phyloP scores from a whole-genome alignment of 2,329 filamentous ascomycete genomes.

The Bipolaris bicolor region DNA sequence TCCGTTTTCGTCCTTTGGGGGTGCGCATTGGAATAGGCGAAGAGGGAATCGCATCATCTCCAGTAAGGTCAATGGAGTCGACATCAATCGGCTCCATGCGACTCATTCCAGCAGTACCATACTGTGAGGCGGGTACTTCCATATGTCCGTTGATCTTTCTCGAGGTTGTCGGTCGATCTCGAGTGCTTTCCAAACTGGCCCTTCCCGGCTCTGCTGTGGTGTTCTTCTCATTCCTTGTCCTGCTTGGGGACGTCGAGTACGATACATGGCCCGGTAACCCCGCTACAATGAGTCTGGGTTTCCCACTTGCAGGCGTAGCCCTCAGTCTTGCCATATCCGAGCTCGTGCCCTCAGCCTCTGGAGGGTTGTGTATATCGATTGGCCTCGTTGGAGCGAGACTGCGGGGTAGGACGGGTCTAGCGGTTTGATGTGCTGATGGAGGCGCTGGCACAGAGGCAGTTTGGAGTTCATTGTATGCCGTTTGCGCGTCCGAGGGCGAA shows the following conservation, averaged over 20 bases:
- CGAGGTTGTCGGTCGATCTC: constrained; percentile 1
- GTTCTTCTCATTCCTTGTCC: constrained; percentile 8
- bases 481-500: constrained; percentile 15
- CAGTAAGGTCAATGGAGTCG: constrained; percentile 49
- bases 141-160: constrained; percentile 7
- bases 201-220: background rate
- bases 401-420: constrained; percentile 27
- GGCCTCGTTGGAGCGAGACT: constrained; percentile 28
- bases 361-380: constrained; percentile 35
- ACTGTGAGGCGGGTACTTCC: constrained; percentile 15
- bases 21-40: constrained; percentile 26
- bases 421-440: constrained; percentile 16
- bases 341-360: constrained; percentile 11
- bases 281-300: constrained; percentile 44
- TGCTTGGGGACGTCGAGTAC: constrained; percentile 8
- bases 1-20: constrained; percentile 50
- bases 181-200: constrained; percentile 1
- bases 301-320: constrained; percentile 52
- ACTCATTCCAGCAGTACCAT: constrained; percentile 10
- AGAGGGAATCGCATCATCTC: constrained; percentile 26
- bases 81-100: constrained; percentile 27
- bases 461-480: constrained; percentile 30
- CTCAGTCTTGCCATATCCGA: constrained; percentile 54
- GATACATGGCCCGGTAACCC: constrained; percentile 26
- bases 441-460: constrained; percentile 19